These are phyloP conservation scores for Leccinum griseonigrum DNA, from an alignment of 1,284 basidiomycete genomes.

Conservation along the genomic window DNA sequence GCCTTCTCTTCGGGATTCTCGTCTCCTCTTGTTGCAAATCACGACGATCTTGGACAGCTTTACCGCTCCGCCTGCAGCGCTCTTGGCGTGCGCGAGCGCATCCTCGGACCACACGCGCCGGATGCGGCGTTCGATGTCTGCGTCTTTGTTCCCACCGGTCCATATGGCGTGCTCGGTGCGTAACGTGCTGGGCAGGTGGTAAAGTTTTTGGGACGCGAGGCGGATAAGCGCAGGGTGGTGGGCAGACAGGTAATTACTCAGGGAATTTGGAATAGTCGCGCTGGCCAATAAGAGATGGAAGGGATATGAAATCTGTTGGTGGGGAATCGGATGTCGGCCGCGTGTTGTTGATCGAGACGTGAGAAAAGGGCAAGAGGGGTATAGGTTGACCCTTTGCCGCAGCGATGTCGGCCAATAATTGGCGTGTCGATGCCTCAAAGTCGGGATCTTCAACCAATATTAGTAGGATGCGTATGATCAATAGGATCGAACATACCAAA, in stretches of 20 bases:
- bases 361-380: constrained; percentile 26
- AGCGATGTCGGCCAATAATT: constrained; percentile 66
- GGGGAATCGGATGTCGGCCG: constrained; percentile 19
- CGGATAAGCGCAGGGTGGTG: constrained; percentile 62
- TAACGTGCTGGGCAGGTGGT: constrained; percentile 71
- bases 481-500: constrained; percentile 53
- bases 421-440: constrained; percentile 69
- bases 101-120: constrained; percentile 76
- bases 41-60: constrained; percentile 64
- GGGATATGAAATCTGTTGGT: constrained; percentile 48
- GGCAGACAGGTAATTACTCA: constrained; percentile 61
- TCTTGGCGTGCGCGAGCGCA: constrained; percentile 37
- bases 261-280: constrained; percentile 81
- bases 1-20: constrained; percentile 45
- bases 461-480: neutral
- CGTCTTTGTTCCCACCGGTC: constrained; percentile 75
- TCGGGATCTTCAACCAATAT: constrained; percentile 52
- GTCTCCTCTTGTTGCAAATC: constrained; percentile 74
- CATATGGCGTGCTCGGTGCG: constrained; percentile 70
- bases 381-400: constrained; percentile 56
- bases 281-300: constrained; percentile 82
- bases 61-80: constrained; percentile 18
- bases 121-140: constrained; percentile 75
- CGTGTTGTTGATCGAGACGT: constrained; percentile 16
- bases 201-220: constrained; percentile 76